phyloP scores from a whole-genome alignment of 1,284 basidiomycete genomes.

The Waitea zeae region DNA sequence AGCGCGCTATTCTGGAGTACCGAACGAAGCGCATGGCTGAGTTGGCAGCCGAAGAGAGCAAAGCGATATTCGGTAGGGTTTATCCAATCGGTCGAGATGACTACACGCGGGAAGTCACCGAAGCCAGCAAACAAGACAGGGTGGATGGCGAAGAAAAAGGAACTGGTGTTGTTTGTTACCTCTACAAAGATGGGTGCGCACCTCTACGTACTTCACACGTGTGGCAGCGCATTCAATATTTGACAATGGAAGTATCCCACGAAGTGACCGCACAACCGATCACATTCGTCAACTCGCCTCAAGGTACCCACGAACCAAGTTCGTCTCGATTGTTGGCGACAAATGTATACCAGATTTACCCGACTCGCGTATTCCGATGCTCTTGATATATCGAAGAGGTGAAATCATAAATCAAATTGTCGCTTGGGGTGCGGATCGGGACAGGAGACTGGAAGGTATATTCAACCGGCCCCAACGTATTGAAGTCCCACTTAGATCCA shows the following conservation, averaged over 20 bases:
- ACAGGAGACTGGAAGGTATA: conserved; percentile 70
- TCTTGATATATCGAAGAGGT: conserved; percentile 86
- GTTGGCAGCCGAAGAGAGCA: conserved; percentile 31
- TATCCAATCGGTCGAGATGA: conserved; percentile 87
- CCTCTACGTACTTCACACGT: too few relatives aligned
- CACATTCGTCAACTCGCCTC: conserved; percentile 64
- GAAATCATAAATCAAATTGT: conserved; percentile 78
- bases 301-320: conserved; percentile 83
- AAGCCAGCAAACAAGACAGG: conserved; percentile 64
- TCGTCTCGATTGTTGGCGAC: conserved; percentile 88
- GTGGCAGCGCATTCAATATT: too few relatives aligned
- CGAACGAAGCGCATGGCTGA: conserved; percentile 52
- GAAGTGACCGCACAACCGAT: conserved; percentile 60
- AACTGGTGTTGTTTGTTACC: conserved; percentile 75
- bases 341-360: conserved; percentile 96
- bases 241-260: conserved; percentile 22
- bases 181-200: conserved; percentile 78
- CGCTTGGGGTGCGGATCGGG: conserved; percentile 64
- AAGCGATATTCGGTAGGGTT: conserved; percentile 69
- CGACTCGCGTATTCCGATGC: conserved; percentile 80
- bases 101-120: conserved; percentile 90
- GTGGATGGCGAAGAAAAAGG: conserved; percentile 43
- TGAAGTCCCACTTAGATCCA: conserved; percentile 1
- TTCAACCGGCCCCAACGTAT: conserved; percentile 7
- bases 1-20: conserved; percentile 58